phyloP scores from a whole-genome alignment of 2,329 filamentous ascomycete genomes.

The Fusarium sororula region DNA sequence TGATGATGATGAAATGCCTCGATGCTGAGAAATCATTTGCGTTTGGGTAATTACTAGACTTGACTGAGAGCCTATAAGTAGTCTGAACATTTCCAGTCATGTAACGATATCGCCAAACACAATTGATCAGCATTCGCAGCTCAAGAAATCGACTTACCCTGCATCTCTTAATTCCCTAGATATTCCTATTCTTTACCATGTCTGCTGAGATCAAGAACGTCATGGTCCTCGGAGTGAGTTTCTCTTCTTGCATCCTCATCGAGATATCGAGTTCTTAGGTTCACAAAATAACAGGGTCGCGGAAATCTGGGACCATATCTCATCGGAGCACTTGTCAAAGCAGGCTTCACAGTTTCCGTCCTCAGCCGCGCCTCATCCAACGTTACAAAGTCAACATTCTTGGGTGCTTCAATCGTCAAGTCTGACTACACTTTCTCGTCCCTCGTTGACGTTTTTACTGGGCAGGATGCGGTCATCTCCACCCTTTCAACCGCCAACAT shows the following conservation, averaged over 20 bases:
- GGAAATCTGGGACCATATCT: constrained; percentile 7
- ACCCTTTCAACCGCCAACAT: constrained; percentile 10
- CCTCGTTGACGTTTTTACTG: accelerated
- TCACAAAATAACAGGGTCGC: not conserved
- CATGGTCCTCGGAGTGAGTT: not conserved
- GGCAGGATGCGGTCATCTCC: not conserved
- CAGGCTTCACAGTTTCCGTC: accelerated
- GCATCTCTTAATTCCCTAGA: not conserved
- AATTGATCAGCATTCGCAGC: too few species aligned
- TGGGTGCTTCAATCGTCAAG: not conserved
- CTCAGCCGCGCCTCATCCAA: not conserved
- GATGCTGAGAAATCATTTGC: not conserved
- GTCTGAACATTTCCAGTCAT: accelerated
- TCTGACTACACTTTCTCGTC: not conserved
- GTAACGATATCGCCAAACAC: accelerated
- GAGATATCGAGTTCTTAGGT: accelerated
- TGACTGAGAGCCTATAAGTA: not conserved
- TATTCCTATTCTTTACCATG: too few species aligned
- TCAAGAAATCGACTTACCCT: not conserved
- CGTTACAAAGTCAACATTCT: accelerated
- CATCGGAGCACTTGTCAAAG: not conserved
- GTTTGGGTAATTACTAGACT: accelerated
- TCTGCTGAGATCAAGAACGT: not conserved
- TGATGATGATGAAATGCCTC: not conserved
- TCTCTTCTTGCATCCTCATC: accelerated